Conservation (phyloP, 352 stramenopile species). For the Phytopythium sindhum region DNA sequence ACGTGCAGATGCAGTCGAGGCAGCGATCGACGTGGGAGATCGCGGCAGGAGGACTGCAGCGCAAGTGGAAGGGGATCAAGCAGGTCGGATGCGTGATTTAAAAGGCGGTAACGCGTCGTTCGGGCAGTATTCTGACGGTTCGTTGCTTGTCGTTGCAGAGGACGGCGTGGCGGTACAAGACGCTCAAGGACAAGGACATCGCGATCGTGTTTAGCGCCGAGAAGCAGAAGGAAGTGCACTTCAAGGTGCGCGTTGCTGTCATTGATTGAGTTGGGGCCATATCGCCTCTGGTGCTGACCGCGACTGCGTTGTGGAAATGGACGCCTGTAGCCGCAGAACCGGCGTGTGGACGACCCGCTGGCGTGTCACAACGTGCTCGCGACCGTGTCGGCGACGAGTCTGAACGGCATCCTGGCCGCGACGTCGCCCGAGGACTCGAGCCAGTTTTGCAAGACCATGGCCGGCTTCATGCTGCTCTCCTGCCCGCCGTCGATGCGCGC, state of each 20-base stretch:
- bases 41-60: constrained; percentile 66
- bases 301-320: too few relatives aligned
- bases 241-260: constrained; percentile 19
- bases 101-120: not conserved
- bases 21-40: constrained; percentile 71
- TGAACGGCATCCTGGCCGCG: constrained; percentile 77
- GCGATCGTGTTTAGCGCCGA: constrained; percentile 76
- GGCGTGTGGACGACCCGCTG: constrained; percentile 50
- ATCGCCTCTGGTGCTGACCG: not conserved
- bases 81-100: constrained; percentile 19
- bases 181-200: constrained; percentile 68
- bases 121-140: not conserved
- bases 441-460: constrained; percentile 80
- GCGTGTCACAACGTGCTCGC: constrained; percentile 77
- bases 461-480: constrained; percentile 81
- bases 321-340: constrained; percentile 33
- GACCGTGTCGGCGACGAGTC: constrained; percentile 45
- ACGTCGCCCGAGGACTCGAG: constrained; percentile 73
- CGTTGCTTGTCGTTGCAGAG: constrained; percentile 23
- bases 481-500: constrained; percentile 53
- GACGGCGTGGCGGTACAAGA: constrained; percentile 77
- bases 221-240: constrained; percentile 67
- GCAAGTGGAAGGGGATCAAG: constrained; percentile 82
- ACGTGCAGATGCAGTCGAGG: constrained; percentile 12
- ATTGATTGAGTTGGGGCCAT: not conserved